Percentiles rank a stretch among this genome's conserved stretches.
Conservation (phyloP, 2,329 filamentous ascomycete genomes). For the Pochonia chlamydosporia region DNA sequence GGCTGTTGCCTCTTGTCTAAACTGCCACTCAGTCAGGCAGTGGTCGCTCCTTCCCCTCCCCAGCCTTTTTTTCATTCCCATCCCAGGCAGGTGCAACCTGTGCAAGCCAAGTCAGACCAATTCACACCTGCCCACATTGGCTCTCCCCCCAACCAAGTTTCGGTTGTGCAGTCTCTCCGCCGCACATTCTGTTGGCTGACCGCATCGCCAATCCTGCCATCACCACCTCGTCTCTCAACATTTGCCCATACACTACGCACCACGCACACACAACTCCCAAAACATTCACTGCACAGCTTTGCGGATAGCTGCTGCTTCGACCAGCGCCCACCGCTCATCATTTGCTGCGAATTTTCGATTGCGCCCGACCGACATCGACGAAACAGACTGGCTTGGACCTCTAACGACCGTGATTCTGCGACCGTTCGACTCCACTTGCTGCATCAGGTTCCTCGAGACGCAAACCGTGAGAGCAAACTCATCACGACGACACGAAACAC, state of each 20-base stretch:
- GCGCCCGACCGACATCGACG: too few species aligned
- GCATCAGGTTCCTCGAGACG: too few species aligned
- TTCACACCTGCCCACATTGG: too few species aligned
- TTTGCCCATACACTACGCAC: not conserved
- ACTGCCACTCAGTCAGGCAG: not conserved
- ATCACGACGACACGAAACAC: too few species aligned
- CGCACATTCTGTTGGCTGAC: slow-evolving; percentile 1
- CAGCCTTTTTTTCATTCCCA: slow-evolving; percentile 1
- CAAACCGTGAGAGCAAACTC: too few species aligned
- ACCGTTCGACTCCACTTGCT: not conserved
- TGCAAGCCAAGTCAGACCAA: too few species aligned
- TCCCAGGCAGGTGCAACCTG: too few species aligned
- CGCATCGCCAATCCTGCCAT: not conserved
- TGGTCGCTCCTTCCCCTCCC: slow-evolving; percentile 1
- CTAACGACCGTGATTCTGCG: not conserved
- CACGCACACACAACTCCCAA: not conserved
- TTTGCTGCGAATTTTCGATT: not conserved
- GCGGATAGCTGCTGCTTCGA: not conserved
- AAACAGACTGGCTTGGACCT: too few species aligned
- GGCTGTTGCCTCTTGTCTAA: not conserved
- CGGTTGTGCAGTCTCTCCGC: too few species aligned
- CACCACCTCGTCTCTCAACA: slow-evolving; percentile 2
- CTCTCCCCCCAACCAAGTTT: too few species aligned
- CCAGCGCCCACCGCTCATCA: not conserved
- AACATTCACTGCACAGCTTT: not conserved